Evolutionary conservation across 306 rosid genomes (phyloP).

Genomic region (Quercus parvula): DNA sequence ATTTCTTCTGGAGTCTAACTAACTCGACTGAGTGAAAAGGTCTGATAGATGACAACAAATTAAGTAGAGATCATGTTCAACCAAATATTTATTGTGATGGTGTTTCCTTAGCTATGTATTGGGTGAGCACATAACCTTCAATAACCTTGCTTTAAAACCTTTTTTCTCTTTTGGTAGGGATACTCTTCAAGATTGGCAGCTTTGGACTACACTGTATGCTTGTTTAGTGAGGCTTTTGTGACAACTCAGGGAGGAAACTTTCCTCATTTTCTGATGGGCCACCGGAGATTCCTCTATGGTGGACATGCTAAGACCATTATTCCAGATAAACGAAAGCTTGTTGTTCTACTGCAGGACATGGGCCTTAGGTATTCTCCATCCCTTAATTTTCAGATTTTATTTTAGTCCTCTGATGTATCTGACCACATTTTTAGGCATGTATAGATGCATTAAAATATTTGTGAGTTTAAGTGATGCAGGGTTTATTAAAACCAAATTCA

Average conservation of each 20-base stretch:
- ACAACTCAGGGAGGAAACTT: constrained; percentile 99
- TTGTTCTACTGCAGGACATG: constrained; percentile 58
- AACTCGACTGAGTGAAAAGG: background rate
- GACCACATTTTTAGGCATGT: background rate
- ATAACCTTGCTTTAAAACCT: constrained; percentile 14
- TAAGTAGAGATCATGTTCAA: background rate
- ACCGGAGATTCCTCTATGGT: constrained; percentile 68
- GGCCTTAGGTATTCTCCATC: constrained; percentile 48
- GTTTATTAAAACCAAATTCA: too few species aligned
- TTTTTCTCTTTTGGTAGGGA: constrained; percentile 47
- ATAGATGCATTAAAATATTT: background rate
- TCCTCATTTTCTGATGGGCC: constrained; percentile 98
- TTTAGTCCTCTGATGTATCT: constrained; percentile 17
- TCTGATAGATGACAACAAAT: background rate
- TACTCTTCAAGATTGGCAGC: constrained; percentile 96
- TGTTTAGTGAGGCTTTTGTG: constrained; percentile 92
- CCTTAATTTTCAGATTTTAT: constrained; percentile 9
- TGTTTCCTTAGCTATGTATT: background rate
- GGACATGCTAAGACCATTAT: constrained; percentile 91
- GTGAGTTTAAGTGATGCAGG: too few species aligned
- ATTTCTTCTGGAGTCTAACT: background rate
- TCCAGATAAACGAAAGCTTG: constrained; percentile 95
- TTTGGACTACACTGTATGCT: constrained; percentile 79
- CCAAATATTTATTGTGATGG: background rate
- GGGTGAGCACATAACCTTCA: background rate